These are phyloP conservation scores for Retiboletus fuscus DNA, from an alignment of 1,284 basidiomycete genomes.

Conservation along the genomic window DNA sequence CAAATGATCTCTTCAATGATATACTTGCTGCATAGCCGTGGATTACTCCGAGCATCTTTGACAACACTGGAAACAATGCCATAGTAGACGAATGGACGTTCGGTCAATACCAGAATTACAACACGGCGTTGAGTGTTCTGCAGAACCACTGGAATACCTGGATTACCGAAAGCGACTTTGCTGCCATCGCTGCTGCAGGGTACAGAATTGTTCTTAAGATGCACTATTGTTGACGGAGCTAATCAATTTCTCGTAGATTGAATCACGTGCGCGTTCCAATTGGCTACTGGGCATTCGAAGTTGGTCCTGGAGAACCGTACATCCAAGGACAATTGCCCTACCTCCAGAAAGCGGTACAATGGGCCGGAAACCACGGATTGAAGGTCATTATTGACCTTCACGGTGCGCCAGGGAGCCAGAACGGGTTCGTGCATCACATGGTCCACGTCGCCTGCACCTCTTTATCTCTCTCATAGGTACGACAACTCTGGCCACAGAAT, in stretches of 20 bases:
- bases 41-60: conserved; percentile 91
- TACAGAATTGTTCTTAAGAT: conserved; percentile 46
- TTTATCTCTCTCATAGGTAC: conserved; percentile 59
- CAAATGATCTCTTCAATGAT: conserved; percentile 1
- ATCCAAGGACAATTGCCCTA: conserved; percentile 84
- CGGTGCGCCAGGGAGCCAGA: conserved; percentile 87
- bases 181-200: conserved; percentile 80
- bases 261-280: conserved; percentile 92
- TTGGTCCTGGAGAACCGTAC: conserved; percentile 84
- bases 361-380: conserved; percentile 82
- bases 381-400: conserved; percentile 89
- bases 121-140: conserved; percentile 62
- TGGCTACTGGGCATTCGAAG: conserved; percentile 93
- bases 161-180: conserved; percentile 84
- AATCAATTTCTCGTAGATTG: conserved; percentile 56
- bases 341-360: conserved; percentile 77
- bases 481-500: conserved; percentile 88
- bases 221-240: not conserved
- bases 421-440: conserved; percentile 62
- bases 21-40: conserved; percentile 66
- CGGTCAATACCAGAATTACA: conserved; percentile 66
- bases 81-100: conserved; percentile 90
- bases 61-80: conserved; percentile 71
- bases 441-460: conserved; percentile 12
- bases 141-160: conserved; percentile 83